Evolutionary conservation across 345 rosid genomes (phyloP).

Genomic region (Geranium rotundifolium): DNA sequence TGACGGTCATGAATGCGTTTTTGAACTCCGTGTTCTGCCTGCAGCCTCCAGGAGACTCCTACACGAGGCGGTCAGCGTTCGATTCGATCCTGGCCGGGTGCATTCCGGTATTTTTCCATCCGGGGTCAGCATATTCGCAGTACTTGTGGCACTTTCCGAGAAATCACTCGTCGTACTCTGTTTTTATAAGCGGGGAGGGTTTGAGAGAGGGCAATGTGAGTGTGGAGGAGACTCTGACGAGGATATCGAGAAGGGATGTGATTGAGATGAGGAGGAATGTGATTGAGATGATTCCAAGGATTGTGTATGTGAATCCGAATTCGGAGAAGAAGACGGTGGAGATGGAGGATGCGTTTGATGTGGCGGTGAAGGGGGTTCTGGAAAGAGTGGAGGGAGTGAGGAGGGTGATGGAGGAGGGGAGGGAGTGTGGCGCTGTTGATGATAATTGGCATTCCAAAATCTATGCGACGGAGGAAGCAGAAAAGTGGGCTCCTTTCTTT

Average conservation of each 20-base stretch:
- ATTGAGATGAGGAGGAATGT: constrained; percentile 47
- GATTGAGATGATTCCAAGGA: constrained; percentile 44
- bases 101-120: constrained; percentile 79
- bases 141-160: constrained; percentile 73
- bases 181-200: constrained; percentile 38
- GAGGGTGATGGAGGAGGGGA: constrained; percentile 25
- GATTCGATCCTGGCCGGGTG: constrained; percentile 25
- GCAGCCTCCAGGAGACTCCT: constrained; percentile 81
- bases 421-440: constrained; percentile 21
- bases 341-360: constrained; percentile 68
- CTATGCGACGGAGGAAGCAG: no score
- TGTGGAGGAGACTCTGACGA: constrained; percentile 36
- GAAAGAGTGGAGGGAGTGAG: constrained; percentile 35
- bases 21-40: constrained; percentile 54
- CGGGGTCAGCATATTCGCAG: constrained; percentile 72
- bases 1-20: constrained; percentile 40
- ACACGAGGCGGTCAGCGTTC: constrained; percentile 64
- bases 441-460: constrained; percentile 44
- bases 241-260: constrained; percentile 26
- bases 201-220: constrained; percentile 38
- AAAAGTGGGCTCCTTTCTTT: no score
- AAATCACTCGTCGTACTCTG: constrained; percentile 44
- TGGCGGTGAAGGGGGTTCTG: constrained; percentile 45
- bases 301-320: constrained; percentile 52
- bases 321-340: constrained; percentile 28